Percentiles rank a stretch among this genome's conserved stretches.
phyloP scores from a whole-genome alignment of 352 stramenopile species.

The Pythium volutum region DNA sequence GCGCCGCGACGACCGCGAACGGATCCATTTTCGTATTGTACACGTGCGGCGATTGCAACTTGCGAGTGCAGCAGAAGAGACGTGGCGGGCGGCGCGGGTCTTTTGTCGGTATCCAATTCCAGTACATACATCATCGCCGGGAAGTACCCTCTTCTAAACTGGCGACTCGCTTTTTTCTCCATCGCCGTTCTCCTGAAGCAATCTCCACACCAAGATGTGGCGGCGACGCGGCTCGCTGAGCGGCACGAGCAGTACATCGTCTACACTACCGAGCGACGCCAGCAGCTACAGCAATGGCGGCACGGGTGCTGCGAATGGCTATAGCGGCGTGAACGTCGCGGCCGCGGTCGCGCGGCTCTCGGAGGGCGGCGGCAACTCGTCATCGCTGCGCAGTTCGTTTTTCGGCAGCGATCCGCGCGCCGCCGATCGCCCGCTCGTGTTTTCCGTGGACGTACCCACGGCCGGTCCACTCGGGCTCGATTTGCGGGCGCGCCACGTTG shows the following conservation, averaged over 20 bases:
- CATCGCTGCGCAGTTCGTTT: slow-evolving; percentile 30
- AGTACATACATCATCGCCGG: not conserved
- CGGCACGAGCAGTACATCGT: slow-evolving; percentile 15
- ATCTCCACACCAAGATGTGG: slow-evolving; percentile 19
- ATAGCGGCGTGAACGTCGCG: not conserved
- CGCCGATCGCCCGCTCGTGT: slow-evolving; percentile 60
- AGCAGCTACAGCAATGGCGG: not conserved
- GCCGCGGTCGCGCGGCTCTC: slow-evolving; percentile 24
- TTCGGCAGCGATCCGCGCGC: slow-evolving; percentile 54
- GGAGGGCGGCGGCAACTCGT: slow-evolving; percentile 23
- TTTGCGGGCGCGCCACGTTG: slow-evolving; percentile 64
- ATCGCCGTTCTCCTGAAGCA: too few relatives aligned
- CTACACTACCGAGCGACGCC: not conserved
- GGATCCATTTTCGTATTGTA: not conserved
- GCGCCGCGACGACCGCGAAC: not conserved
- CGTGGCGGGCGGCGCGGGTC: too few relatives aligned
- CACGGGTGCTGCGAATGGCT: too few relatives aligned
- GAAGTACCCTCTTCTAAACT: not conserved
- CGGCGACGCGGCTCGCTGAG: slow-evolving; percentile 24
- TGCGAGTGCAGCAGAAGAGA: not conserved
- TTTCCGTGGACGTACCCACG: slow-evolving; percentile 70
- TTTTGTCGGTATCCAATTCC: not conserved
- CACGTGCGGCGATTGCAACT: not conserved
- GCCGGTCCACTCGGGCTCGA: slow-evolving; percentile 69
- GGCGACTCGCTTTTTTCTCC: not conserved